Evolutionary conservation across 2,329 filamentous ascomycete species (phyloP).

Genomic region (Alternaria ethzedia): DNA sequence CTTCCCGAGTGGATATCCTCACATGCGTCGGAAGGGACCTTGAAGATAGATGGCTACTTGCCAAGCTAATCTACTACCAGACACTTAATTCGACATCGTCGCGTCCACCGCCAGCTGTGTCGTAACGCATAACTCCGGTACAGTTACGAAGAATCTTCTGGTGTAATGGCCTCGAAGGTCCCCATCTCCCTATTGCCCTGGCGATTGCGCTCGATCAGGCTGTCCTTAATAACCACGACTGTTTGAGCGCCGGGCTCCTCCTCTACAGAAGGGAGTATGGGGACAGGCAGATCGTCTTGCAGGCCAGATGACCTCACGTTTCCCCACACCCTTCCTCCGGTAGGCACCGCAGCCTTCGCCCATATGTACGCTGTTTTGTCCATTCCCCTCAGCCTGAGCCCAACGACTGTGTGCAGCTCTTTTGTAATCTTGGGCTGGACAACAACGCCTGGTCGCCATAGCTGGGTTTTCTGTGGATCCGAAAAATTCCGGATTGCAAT

Average conservation of each 20-base stretch:
- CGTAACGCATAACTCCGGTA: not conserved
- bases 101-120: not conserved
- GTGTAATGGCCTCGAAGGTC: not conserved
- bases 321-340: slow-evolving; percentile 20
- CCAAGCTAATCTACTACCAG: not conserved
- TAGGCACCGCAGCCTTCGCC: slow-evolving; percentile 10
- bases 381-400: slow-evolving; percentile 37
- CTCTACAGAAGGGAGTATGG: slow-evolving; percentile 16
- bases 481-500: slow-evolving; percentile 17
- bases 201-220: slow-evolving; percentile 17
- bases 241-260: slow-evolving; percentile 17
- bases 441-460: not conserved
- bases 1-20: not conserved
- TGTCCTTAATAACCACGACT: slow-evolving; percentile 26
- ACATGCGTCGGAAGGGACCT: not conserved
- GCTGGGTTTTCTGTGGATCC: not conserved
- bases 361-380: slow-evolving; percentile 30
- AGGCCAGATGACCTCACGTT: slow-evolving; percentile 30
- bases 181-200: not conserved
- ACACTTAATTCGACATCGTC: not conserved
- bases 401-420: slow-evolving; percentile 33
- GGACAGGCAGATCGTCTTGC: slow-evolving; percentile 28
- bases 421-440: slow-evolving; percentile 7
- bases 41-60: not conserved
- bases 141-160: not conserved